phyloP scores from a whole-genome alignment of 805 yeast species.

The Candida nemodendra region DNA sequence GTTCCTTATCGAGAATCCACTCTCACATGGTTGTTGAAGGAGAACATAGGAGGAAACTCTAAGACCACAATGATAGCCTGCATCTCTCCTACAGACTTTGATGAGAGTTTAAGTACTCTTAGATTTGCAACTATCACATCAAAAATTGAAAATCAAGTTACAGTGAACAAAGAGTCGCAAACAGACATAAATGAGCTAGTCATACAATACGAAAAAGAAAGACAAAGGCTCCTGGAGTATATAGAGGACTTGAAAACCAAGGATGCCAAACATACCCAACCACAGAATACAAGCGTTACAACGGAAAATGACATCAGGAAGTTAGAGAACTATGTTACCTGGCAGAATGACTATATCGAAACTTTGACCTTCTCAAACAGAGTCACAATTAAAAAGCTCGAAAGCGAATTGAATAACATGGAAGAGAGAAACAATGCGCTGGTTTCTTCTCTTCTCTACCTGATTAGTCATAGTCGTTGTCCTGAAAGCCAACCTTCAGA shows the following conservation, averaged over 20 bases:
- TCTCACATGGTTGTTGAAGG: conserved; percentile 72
- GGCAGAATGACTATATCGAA: conserved; percentile 28
- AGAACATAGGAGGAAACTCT: conserved; percentile 76
- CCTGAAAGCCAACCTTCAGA: not conserved
- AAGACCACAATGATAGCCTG: conserved; percentile 89
- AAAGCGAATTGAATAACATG: conserved; percentile 1
- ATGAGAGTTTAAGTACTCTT: conserved; percentile 72
- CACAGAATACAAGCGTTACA: not conserved
- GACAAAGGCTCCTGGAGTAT: conserved; percentile 17
- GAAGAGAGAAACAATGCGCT: conserved; percentile 13
- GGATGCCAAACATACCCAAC: not conserved
- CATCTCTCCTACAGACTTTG: conserved; percentile 73
- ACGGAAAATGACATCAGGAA: conserved; percentile 13
- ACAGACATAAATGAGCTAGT: conserved; percentile 36
- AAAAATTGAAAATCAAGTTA: conserved; percentile 62
- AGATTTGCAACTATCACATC: conserved; percentile 79
- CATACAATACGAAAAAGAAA: conserved; percentile 27
- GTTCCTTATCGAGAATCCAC: conserved; percentile 76
- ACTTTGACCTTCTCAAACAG: conserved; percentile 19
- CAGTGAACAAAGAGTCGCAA: conserved; percentile 41
- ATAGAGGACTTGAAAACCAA: conserved; percentile 16
- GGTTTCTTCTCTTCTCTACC: conserved; percentile 5
- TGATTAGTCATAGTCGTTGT: conserved; percentile 2
- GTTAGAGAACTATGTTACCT: conserved; percentile 24
- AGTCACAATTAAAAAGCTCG: conserved; percentile 8